Conservation (phyloP, 1,284 basidiomycete genomes). For the Pisolithus thermaeus region DNA sequence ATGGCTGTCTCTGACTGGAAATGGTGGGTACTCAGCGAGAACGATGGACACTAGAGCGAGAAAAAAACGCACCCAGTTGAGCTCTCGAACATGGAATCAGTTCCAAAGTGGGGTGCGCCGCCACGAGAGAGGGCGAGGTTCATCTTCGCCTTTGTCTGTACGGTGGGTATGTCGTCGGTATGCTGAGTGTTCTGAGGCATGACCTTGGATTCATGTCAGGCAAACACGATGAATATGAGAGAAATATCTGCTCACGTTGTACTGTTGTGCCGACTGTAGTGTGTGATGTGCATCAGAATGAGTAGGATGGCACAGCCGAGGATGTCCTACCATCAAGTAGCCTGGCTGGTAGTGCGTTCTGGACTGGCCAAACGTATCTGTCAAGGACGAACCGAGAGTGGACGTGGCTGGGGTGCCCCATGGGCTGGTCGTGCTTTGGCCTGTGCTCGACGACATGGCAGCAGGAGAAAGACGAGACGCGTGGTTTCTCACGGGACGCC, state of each 20-base stretch:
- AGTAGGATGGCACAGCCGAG: background rate
- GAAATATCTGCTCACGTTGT: conserved; percentile 33
- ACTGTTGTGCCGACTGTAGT: conserved; percentile 53
- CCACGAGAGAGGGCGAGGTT: conserved; percentile 59
- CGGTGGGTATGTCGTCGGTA: conserved; percentile 60
- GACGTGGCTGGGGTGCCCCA: conserved; percentile 24
- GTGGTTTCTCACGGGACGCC: too few relatives aligned
- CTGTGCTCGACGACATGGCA: conserved; percentile 21
- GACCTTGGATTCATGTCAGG: conserved; percentile 29
- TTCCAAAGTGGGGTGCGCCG: conserved; percentile 61
- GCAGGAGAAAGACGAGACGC: background rate
- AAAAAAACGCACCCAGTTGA: conserved; percentile 40
- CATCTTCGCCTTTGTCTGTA: conserved; percentile 73
- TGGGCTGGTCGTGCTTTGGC: conserved; percentile 16
- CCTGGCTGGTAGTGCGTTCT: conserved; percentile 71
- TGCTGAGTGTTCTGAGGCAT: conserved; percentile 54
- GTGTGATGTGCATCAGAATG: background rate
- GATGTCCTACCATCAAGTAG: conserved; percentile 57
- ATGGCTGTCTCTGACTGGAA: conserved; percentile 48
- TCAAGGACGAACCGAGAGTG: conserved; percentile 22
- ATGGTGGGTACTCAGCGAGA: background rate
- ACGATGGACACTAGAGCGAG: background rate
- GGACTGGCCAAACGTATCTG: conserved; percentile 59
- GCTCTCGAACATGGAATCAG: conserved; percentile 76
- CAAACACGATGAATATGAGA: conserved; percentile 4